These are phyloP conservation scores for Penicillium janthinellum DNA, from an alignment of 2,329 filamentous ascomycete genomes.

Conservation along the genomic window DNA sequence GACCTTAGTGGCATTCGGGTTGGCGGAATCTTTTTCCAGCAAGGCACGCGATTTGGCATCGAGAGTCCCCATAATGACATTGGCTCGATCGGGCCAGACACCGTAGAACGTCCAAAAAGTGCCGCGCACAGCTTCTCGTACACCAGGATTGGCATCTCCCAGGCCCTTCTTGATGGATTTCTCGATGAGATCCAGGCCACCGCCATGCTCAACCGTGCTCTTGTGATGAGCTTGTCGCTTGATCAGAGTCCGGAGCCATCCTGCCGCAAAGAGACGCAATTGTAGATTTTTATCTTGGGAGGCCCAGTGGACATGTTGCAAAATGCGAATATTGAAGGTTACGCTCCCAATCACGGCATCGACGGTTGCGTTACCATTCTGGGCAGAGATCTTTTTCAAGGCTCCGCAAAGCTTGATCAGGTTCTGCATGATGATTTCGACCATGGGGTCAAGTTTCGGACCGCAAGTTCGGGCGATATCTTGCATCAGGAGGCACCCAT, in stretches of 20 bases:
- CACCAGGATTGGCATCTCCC: slow-evolving; percentile 84
- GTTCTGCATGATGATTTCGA: slow-evolving; percentile 84
- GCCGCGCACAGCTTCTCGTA: slow-evolving; percentile 80
- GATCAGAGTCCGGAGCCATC: slow-evolving; percentile 82
- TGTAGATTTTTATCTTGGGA: slow-evolving; percentile 93
- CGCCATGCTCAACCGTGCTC: slow-evolving; percentile 77
- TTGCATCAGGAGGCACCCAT: slow-evolving; percentile 80
- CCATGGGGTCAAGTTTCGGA: slow-evolving; percentile 79
- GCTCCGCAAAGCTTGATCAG: slow-evolving; percentile 86
- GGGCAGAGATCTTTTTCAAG: slow-evolving; percentile 89
- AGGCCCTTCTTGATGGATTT: slow-evolving; percentile 88
- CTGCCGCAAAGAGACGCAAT: slow-evolving; percentile 73
- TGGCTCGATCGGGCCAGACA: slow-evolving; percentile 76
- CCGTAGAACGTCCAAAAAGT: slow-evolving; percentile 83
- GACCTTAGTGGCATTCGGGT: slow-evolving; percentile 52
- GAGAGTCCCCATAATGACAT: slow-evolving; percentile 74
- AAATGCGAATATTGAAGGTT: slow-evolving; percentile 75
- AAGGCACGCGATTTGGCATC: slow-evolving; percentile 77
- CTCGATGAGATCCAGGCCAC: slow-evolving; percentile 79
- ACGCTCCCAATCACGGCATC: slow-evolving; percentile 76
- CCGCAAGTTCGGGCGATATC: slow-evolving; percentile 78
- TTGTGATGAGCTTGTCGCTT: slow-evolving; percentile 76
- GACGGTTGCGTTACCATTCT: slow-evolving; percentile 79
- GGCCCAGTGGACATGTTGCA: slow-evolving; percentile 82
- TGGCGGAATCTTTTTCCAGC: slow-evolving; percentile 79